Conservation (phyloP, 495 filamentous ascomycete species). For the Tetracladium setigerum region DNA sequence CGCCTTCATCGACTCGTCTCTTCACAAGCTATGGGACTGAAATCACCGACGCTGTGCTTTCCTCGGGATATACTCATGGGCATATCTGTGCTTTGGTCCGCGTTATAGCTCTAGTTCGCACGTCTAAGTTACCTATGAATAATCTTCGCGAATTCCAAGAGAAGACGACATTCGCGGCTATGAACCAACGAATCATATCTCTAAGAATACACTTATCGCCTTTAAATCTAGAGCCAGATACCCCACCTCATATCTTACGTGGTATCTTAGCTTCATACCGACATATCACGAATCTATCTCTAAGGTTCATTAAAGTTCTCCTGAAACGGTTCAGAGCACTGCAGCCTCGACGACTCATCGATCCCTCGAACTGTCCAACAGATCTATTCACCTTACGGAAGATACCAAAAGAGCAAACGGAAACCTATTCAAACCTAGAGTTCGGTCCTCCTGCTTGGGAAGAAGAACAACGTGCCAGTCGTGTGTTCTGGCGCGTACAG, state of each 20-base stretch:
- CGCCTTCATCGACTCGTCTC: neutral
- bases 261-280: constrained; percentile 1
- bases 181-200: too few relatives aligned
- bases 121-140: too few relatives aligned
- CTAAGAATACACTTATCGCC: too few relatives aligned
- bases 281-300: neutral
- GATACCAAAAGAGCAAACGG: neutral
- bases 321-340: neutral
- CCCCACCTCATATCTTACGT: neutral
- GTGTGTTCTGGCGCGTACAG: constrained; percentile 10
- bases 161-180: too few relatives aligned
- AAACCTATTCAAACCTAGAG: too few relatives aligned
- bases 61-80: neutral
- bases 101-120: constrained; percentile 1
- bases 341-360: too few relatives aligned
- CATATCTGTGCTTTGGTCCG: neutral
- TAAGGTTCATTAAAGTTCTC: neutral
- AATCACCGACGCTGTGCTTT: neutral
- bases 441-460: constrained; percentile 1
- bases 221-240: too few relatives aligned
- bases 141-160: too few relatives aligned
- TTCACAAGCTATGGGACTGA: neutral
- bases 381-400: neutral
- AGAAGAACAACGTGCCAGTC: constrained; percentile 3
- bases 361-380: neutral